Base-by-base conservation (phyloP, 768 basidiomycete species). In the Tylopilus plumbeoviolaceoides region DNA sequence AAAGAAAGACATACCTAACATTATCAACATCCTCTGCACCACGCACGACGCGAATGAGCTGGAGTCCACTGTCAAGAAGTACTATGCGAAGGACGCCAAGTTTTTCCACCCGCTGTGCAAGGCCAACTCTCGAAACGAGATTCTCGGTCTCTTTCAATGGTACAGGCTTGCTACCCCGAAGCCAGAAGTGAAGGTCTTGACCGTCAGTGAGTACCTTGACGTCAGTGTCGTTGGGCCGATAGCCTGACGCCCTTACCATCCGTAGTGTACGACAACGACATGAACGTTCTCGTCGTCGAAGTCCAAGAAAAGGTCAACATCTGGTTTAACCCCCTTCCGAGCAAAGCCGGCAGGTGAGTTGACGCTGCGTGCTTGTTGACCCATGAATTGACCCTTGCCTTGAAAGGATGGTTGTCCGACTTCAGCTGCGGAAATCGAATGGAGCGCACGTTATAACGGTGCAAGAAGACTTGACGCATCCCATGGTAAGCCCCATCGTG, bases 111-210 rank as follows among this genome's bases (percentile, higher is more conserved):
- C 85, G 0, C 51, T 86, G 25, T 84, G 77, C 70, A 74, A 63
- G 0, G 73, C 76, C n/a, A 73, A 74, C 48, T 84, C 84, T 15
- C 74, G 84, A 47, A 76, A 81, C 17, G 67, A 70, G 18, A 70
- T 87, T 25, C 70, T 85, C 4, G 60, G 81, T 73, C 39, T 62
- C 28, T 84, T 80, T 62, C 81, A 84, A 78, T 86, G 83, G 82
- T 83, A 84, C 63, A 80, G 84, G 46, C 71, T 86, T 31, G 65
- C 84, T 62, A 84, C 82, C 12, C 85, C 84, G 0, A 57, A 64
- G 21, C 72, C 78, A 21, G 64, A 75, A 9, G 57, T 78, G 33
- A 55, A 70, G 2, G 70, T 82, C 3, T 62, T 69, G 8, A 73
- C 63, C 49, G 71, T 81, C 51, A 72, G 81, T 79, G 50, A 68